These are phyloP conservation scores for Favolaschia claudopus DNA, from an alignment of 768 basidiomycete genomes.

Conservation along the genomic window DNA sequence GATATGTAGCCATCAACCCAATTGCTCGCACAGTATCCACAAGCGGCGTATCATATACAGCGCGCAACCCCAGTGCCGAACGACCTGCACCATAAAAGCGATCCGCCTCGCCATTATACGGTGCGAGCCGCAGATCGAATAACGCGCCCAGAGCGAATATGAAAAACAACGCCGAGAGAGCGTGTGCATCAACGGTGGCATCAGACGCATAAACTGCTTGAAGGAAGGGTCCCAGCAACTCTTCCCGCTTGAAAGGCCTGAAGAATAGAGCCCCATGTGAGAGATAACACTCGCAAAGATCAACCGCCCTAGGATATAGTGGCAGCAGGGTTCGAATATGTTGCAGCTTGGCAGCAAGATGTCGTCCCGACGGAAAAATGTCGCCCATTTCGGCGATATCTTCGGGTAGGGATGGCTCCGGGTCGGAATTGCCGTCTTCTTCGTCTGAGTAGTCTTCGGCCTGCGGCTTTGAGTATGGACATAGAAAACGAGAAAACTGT, in stretches of 20 bases:
- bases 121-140: constrained; percentile 57
- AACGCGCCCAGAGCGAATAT: constrained; percentile 68
- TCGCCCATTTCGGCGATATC: constrained; percentile 47
- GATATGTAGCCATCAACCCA: constrained; percentile 65
- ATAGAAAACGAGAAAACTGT: neutral
- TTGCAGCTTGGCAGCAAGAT: constrained; percentile 38
- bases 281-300: constrained; percentile 51
- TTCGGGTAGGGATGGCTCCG: constrained; percentile 28
- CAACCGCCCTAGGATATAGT: constrained; percentile 47
- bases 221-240: constrained; percentile 49
- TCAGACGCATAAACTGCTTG: constrained; percentile 45
- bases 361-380: constrained; percentile 47
- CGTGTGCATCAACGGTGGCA: constrained; percentile 43
- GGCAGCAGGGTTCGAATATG: constrained; percentile 53
- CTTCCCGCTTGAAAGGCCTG: constrained; percentile 56
- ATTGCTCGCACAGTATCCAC: constrained; percentile 66
- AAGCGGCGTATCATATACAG: constrained; percentile 62
- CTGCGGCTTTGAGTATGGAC: constrained; percentile 18
- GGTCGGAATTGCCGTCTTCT: constrained; percentile 14
- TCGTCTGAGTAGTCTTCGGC: constrained; percentile 33
- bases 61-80: constrained; percentile 58
- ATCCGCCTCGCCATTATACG: constrained; percentile 68
- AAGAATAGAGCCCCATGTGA: constrained; percentile 58
- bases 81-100: constrained; percentile 65
- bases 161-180: constrained; percentile 63